Conservation (phyloP, 2,329 filamentous ascomycete genomes). For the Apiospora hydei region DNA sequence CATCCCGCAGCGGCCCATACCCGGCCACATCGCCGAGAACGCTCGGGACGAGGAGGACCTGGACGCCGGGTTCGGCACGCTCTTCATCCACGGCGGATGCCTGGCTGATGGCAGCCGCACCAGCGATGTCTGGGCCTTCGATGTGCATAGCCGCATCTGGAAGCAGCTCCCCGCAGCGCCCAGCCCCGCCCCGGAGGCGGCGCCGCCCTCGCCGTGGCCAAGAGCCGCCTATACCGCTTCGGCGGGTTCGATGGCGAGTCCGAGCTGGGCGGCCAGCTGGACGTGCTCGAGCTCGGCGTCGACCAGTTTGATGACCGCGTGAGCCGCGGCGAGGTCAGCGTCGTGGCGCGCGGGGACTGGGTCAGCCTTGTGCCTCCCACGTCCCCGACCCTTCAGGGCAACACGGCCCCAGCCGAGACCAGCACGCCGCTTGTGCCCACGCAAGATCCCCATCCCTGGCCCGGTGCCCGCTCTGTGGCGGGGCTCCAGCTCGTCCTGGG, state of each 20-base stretch:
- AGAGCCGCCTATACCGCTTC: conserved; percentile 76
- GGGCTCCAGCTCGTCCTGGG: conserved; percentile 62
- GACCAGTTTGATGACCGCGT: conserved; percentile 60
- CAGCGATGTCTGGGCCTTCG: conserved; percentile 81
- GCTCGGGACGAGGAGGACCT: conserved; percentile 64
- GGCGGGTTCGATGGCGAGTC: conserved; percentile 77
- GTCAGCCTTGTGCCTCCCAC: conserved; percentile 53
- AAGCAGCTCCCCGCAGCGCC: conserved; percentile 72
- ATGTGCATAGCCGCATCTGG: conserved; percentile 70
- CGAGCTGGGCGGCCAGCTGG: conserved; percentile 75
- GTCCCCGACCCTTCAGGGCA: conserved; percentile 38
- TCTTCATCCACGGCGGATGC: conserved; percentile 82
- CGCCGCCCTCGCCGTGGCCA: conserved; percentile 69
- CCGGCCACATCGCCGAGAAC: conserved; percentile 62
- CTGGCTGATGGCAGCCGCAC: conserved; percentile 66
- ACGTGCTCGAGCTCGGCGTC: conserved; percentile 67
- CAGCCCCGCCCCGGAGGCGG: conserved; percentile 71
- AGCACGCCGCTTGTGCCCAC: conserved; percentile 39
- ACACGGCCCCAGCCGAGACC: conserved; percentile 34
- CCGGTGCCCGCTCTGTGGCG: conserved; percentile 60
- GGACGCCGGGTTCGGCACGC: conserved; percentile 66
- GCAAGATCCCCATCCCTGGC: conserved; percentile 46
- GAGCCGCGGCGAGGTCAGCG: conserved; percentile 54
- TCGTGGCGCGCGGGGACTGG: conserved; percentile 62
- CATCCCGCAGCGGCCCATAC: conserved; percentile 65